These are phyloP conservation scores for Endoconidiophora polonica DNA, from an alignment of 2,329 filamentous ascomycete species.

Conservation along the genomic window DNA sequence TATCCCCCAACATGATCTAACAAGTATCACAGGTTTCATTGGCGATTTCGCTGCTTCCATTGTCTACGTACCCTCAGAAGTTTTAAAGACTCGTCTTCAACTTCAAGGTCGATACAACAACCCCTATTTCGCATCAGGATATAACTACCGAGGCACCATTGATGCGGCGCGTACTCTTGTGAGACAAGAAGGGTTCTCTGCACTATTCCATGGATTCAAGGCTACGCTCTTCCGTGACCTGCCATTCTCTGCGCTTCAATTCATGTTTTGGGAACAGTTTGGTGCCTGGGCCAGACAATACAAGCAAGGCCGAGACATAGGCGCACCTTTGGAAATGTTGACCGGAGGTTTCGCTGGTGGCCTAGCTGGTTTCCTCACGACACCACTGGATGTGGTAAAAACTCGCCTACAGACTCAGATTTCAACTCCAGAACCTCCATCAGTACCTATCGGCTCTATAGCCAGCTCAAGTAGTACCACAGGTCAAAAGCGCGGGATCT, in stretches of 20 bases:
- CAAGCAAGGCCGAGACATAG: constrained; percentile 69
- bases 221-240: constrained; percentile 88
- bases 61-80: constrained; percentile 92
- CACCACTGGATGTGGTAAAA: constrained; percentile 93
- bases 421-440: constrained; percentile 21
- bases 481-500: constrained; percentile 56
- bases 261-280: constrained; percentile 96
- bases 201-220: constrained; percentile 93
- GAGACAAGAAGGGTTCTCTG: constrained; percentile 61
- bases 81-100: constrained; percentile 91
- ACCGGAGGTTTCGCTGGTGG: constrained; percentile 84
- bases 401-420: constrained; percentile 91
- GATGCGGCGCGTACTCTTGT: constrained; percentile 79
- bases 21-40: constrained; percentile 49
- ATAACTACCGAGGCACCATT: constrained; percentile 78
- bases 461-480: constrained; percentile 12
- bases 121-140: constrained; percentile 80
- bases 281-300: constrained; percentile 65
- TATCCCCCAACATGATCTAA: constrained; percentile 11
- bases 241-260: constrained; percentile 89
- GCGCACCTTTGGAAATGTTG: constrained; percentile 65
- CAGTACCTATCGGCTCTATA: constrained; percentile 13
- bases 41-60: constrained; percentile 85
- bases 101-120: constrained; percentile 93
- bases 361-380: constrained; percentile 84